These are phyloP conservation scores for Mycena chlorophos DNA, from an alignment of 768 basidiomycete genomes.

Conservation along the genomic window DNA sequence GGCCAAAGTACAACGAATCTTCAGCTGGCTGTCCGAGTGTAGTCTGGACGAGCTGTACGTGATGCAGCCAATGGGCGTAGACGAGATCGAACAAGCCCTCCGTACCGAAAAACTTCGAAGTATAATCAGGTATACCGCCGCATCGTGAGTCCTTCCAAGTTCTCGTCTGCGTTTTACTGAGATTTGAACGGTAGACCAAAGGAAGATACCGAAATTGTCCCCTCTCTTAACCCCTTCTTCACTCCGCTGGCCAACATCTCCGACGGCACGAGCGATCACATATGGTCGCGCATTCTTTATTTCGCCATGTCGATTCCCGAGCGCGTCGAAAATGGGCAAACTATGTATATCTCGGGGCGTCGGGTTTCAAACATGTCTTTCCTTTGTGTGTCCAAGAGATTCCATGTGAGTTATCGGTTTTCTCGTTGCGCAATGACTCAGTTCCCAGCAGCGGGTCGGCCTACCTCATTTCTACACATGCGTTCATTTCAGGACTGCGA, in stretches of 20 bases:
- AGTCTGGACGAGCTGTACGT: background rate
- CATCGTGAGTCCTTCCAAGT: no score
- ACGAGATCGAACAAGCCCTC: no score
- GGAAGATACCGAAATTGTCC: background rate
- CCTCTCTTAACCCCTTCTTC: background rate
- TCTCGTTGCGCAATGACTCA: no score
- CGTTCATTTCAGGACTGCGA: no score
- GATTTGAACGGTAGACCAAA: background rate
- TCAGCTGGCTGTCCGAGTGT: background rate
- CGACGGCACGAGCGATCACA: background rate
- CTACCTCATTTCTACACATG: no score
- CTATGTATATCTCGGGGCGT: no score
- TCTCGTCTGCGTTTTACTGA: background rate
- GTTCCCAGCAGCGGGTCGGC: no score
- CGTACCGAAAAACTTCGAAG: no score
- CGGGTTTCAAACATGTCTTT: background rate
- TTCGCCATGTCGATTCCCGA: background rate
- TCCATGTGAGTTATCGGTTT: background rate
- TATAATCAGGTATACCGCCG: no score
- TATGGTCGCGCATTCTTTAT: background rate
- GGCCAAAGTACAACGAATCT: background rate
- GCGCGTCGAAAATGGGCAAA: background rate
- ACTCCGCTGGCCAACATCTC: background rate
- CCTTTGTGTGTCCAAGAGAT: background rate
- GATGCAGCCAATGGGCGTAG: no score